Base-by-base conservation (phyloP, 192 early-diverging fungal genomes). In the Dimargaris cristalligena region DNA sequence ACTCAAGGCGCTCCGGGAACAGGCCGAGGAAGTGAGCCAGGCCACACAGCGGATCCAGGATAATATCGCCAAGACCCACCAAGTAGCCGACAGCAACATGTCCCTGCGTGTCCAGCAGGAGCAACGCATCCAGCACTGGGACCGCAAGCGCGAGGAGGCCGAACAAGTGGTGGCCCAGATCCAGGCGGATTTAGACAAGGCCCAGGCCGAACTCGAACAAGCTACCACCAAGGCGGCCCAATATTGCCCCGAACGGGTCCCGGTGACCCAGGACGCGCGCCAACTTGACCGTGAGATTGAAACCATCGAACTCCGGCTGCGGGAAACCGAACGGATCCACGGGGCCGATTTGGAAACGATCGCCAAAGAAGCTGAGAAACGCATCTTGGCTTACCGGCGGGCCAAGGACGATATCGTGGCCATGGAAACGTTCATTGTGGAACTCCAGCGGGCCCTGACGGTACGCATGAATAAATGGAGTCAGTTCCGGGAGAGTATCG, bases 401-500 rank as follows among this genome's bases (percentile, higher is more conserved):
- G 83, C 81, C 44, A 79, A 74, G 44, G 61, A 55, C 0, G 72
- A 75, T 9, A 73, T 90, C 26, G 52, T 66, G 10, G 60, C 71
- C 23, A 69, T 80, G 49, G 62, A 71, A 28, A 52, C 52, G 22
- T 65, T 87, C 45, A 71, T 80, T 1, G 61, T 68, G 63, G 63
- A 65, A 13, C 71, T 92, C 30, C 71, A 73, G 29, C 48, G 64
- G 9, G 69, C 86, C 8, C 69, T 90, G 22, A 55, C 76, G 4
- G 47, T 65, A 18, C 85, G 93, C 32, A 60, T 81, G 52, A 55
- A 62, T 2, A 74, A 72, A 35, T 93, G 83, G 83, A 66, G 68
- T 3, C 62, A 74, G 23, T 90, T 95, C 72, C 75, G 79, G 18
- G 69, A 67, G n/a, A 82, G 70, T 61, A 91, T 98, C 60, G 67